Conservation (phyloP, 2,329 filamentous ascomycete genomes). For the Nemania abortiva region DNA sequence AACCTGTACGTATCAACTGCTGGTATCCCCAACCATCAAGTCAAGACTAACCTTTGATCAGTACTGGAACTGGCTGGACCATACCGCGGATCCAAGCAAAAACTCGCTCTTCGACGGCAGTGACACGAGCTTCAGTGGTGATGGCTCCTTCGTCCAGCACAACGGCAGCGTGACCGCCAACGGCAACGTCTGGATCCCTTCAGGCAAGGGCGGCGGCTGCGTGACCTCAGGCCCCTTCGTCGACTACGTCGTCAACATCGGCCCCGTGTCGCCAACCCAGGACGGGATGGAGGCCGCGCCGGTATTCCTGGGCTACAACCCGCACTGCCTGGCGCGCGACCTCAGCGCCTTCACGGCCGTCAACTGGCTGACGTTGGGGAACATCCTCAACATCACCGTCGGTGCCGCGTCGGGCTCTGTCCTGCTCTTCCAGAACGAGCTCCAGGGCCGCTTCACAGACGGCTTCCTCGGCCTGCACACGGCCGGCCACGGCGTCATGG, state of each 20-base stretch:
- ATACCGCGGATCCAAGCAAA: slow-evolving; percentile 58
- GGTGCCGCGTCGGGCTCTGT: slow-evolving; percentile 38
- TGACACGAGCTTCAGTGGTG: slow-evolving; percentile 62
- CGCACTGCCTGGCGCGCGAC: slow-evolving; percentile 45
- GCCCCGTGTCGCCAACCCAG: slow-evolving; percentile 45
- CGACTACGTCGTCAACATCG: slow-evolving; percentile 50
- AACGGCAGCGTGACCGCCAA: slow-evolving; percentile 43
- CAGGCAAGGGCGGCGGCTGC: slow-evolving; percentile 68
- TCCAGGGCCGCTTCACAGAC: slow-evolving; percentile 50
- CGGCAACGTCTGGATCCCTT: slow-evolving; percentile 51
- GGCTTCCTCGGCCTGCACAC: slow-evolving; percentile 49
- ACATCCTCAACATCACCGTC: slow-evolving; percentile 45
- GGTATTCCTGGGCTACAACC: slow-evolving; percentile 42
- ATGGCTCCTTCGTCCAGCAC: slow-evolving; percentile 54
- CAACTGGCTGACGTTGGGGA: slow-evolving; percentile 41
- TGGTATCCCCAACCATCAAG: not conserved
- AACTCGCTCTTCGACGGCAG: slow-evolving; percentile 69
- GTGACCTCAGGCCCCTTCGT: slow-evolving; percentile 58
- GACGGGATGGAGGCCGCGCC: slow-evolving; percentile 31
- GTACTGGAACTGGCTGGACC: slow-evolving; percentile 66
- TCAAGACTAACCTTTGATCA: slow-evolving; percentile 4
- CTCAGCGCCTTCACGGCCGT: slow-evolving; percentile 38
- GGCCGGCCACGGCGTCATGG: slow-evolving; percentile 50
- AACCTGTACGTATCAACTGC: slow-evolving; percentile 46
- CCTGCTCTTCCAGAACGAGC: slow-evolving; percentile 48